Evolutionary conservation across 495 filamentous ascomycete genomes (phyloP).

Genomic region (Penicillium simplicissimum): DNA sequence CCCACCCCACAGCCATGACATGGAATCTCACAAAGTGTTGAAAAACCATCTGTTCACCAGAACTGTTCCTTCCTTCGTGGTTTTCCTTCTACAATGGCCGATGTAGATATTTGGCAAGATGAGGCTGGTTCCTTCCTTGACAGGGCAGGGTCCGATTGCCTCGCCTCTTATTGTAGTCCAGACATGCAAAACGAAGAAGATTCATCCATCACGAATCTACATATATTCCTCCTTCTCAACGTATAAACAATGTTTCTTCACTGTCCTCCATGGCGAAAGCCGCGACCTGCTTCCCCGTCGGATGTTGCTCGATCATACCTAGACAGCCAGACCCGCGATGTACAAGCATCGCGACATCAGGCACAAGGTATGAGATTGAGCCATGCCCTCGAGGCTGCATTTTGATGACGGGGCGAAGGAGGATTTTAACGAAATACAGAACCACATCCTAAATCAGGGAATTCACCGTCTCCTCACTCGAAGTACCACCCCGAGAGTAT

Average conservation of each 20-base stretch:
- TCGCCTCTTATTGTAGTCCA: background rate
- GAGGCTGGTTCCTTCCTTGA: background rate
- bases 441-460: background rate
- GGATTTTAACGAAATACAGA: background rate
- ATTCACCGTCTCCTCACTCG: background rate
- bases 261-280: slow-evolving; percentile 21
- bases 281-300: slow-evolving; percentile 10
- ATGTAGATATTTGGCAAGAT: background rate
- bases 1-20: too few species aligned
- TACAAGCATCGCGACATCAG: background rate
- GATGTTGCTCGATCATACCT: slow-evolving; percentile 8
- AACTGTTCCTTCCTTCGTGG: background rate
- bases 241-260: slow-evolving; percentile 15
- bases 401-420: too few species aligned
- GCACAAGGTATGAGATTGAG: background rate
- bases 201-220: too few species aligned
- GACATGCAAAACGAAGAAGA: background rate
- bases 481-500: slow-evolving; percentile 22
- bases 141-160: background rate
- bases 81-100: background rate
- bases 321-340: background rate
- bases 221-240: background rate
- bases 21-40: too few species aligned
- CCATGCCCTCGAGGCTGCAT: background rate
- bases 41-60: too few species aligned